Evolutionary conservation across 2,329 filamentous ascomycete species (phyloP).

Genomic region (Neoscytalidium dimidiatum): DNA sequence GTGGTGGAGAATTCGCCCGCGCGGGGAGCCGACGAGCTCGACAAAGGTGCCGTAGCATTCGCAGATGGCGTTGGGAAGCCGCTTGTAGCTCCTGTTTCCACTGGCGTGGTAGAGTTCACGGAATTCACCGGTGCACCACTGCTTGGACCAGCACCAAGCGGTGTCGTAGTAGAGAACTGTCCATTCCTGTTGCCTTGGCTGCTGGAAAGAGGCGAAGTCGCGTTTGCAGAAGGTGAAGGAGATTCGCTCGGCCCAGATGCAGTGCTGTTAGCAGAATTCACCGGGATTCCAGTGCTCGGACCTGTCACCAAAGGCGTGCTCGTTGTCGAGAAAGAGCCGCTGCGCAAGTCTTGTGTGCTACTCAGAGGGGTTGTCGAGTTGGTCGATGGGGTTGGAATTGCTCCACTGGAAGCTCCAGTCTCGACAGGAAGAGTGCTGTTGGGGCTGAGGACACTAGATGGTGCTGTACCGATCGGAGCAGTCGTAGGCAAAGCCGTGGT

Average conservation of each 20-base stretch:
- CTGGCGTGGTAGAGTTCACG: conserved; percentile 22
- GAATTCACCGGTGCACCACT: conserved; percentile 22
- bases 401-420: neutral
- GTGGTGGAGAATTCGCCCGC: neutral
- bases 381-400: conserved; percentile 13
- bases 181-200: conserved; percentile 1
- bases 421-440: neutral
- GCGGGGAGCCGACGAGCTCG: neutral
- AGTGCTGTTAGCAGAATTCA: conserved; percentile 7
- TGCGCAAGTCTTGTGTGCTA: too few relatives aligned
- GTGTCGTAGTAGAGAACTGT: neutral
- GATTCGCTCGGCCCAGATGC: neutral
- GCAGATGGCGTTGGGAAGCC: conserved; percentile 21
- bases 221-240: conserved; percentile 18
- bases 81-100: conserved; percentile 12
- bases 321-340: neutral
- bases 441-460: too few relatives aligned
- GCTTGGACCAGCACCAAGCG: neutral
- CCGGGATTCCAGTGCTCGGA: neutral
- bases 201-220: neutral
- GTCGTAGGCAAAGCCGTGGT: neutral
- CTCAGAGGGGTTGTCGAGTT: conserved; percentile 9
- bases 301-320: neutral
- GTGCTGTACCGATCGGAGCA: too few relatives aligned
- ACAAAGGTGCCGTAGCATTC: conserved; percentile 24